These are phyloP conservation scores for Claviceps paspali DNA, from an alignment of 2,329 filamentous ascomycete species.

Conservation along the genomic window DNA sequence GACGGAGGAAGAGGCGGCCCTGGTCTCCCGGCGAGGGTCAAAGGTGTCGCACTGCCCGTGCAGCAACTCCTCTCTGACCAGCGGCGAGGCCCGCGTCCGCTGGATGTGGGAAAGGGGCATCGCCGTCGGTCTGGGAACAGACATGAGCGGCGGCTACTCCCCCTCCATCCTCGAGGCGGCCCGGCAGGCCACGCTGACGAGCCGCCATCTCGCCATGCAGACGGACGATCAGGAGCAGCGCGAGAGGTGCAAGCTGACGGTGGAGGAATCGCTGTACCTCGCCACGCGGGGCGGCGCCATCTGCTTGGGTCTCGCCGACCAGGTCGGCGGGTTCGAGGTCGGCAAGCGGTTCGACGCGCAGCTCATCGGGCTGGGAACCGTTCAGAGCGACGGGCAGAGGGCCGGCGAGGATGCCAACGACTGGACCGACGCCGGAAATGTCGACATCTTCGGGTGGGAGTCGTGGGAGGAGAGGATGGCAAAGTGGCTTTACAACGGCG, in stretches of 20 bases:
- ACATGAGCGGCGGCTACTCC: constrained; percentile 79
- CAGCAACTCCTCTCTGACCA: constrained; percentile 70
- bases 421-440: constrained; percentile 37
- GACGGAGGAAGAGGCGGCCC: constrained; percentile 43
- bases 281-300: constrained; percentile 77
- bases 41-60: constrained; percentile 79
- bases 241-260: constrained; percentile 52
- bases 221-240: constrained; percentile 17
- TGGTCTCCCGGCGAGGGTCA: constrained; percentile 45
- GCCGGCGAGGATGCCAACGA: constrained; percentile 11
- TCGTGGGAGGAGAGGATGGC: constrained; percentile 71
- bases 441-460: constrained; percentile 88
- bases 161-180: constrained; percentile 71
- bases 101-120: constrained; percentile 60
- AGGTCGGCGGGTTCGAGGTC: constrained; percentile 66
- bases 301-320: constrained; percentile 57
- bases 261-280: constrained; percentile 75
- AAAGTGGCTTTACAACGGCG: constrained; percentile 90
- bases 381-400: constrained; percentile 21
- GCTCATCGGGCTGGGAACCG: constrained; percentile 49
- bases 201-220: constrained; percentile 51
- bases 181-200: constrained; percentile 65
- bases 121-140: constrained; percentile 74
- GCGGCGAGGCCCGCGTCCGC: constrained; percentile 62
- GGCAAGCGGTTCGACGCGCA: constrained; percentile 90